These are phyloP conservation scores for Talaromyces piceae DNA, from an alignment of 2,329 filamentous ascomycete species.

Conservation along the genomic window DNA sequence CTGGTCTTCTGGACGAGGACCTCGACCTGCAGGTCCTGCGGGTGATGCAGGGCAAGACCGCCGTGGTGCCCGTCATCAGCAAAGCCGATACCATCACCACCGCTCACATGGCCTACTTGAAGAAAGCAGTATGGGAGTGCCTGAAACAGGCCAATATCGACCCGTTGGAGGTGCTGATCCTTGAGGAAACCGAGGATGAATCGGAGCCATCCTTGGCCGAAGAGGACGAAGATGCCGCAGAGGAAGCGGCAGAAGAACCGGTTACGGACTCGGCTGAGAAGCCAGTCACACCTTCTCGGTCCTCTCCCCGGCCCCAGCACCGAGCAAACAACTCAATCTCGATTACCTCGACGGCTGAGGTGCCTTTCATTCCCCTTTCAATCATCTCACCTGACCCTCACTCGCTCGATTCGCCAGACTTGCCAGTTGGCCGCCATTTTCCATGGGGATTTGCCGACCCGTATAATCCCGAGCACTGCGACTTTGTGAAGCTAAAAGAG, in stretches of 20 bases:
- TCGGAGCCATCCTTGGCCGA: constrained; percentile 40
- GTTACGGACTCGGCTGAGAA: constrained; percentile 22
- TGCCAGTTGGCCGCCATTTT: constrained; percentile 70
- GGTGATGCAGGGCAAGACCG: constrained; percentile 84
- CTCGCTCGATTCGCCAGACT: constrained; percentile 45
- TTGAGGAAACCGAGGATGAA: constrained; percentile 69
- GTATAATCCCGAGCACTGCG: constrained; percentile 84
- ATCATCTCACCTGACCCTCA: constrained; percentile 92
- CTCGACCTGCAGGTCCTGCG: constrained; percentile 86
- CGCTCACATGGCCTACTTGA: constrained; percentile 85
- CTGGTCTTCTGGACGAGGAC: constrained; percentile 74
- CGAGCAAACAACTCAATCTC: constrained; percentile 10
- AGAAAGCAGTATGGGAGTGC: constrained; percentile 82
- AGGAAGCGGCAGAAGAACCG: constrained; percentile 14
- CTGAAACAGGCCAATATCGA: constrained; percentile 81
- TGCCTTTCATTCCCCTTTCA: constrained; percentile 75
- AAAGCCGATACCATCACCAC: constrained; percentile 97
- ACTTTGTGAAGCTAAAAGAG: constrained; percentile 85
- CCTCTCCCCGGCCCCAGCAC: constrained; percentile 6
- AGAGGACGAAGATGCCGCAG: constrained; percentile 40
- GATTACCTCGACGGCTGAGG: constrained; percentile 26
- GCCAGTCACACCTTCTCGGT: not conserved
- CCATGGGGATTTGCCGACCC: constrained; percentile 97
- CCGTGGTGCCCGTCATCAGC: constrained; percentile 87
- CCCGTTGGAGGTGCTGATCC: constrained; percentile 74